Evolutionary conservation across 176 grass and related monocot genomes (phyloP), one percentile per base, ranked within the genome.

Genomic region (Rhynchospora breviuscula): DNA sequence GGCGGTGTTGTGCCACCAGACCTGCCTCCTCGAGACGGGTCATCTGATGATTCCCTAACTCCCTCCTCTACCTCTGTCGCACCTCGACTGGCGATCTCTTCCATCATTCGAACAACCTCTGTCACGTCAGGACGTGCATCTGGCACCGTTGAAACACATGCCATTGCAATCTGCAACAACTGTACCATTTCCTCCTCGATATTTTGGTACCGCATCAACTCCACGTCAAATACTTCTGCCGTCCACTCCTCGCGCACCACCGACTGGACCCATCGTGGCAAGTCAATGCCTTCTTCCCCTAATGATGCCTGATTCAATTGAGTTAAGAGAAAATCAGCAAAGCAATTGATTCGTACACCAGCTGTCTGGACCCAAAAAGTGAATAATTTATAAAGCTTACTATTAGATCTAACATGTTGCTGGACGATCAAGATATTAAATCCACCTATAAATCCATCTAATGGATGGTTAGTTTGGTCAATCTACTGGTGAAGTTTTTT

Each of bases 171-270:
- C 81, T 98, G 95, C 44, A 98, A 89, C 54, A 98, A 81, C 81
- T 90, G 88, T 66, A 93, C 95, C 95, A 98, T 98, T 81, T 94
- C 95, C 87, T 98, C 95, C 90, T 98, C 95, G 5, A 73, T 91
- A 59, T 79, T 29, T 15, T 84, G 79, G 13, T 87, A 80, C 3
- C 79, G 69, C 86, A 91, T 84, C 29, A 98, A 90, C 61, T 98
- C 95, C 9, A 46, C 81, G 84, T 98, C 95, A 89, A 98, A 98
- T 78, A 98, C 95, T 90, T 98, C 95, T 0, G 92, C 89, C 31
- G 95, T 98, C 95, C 92, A 94, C 87, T 98, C 95, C 88, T 98
- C 95, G 12, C 92, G 80, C 84, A 98, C 95, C 82, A 98, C 92
- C 40, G 95, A 98, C 79, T 94, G 95, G 67, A 98, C 95, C 92